A percentile compares a stretch with the other conserved stretches of the same genome.
Conservation (phyloP, 306 rosid species). For the Lathyrus tuberosus region DNA sequence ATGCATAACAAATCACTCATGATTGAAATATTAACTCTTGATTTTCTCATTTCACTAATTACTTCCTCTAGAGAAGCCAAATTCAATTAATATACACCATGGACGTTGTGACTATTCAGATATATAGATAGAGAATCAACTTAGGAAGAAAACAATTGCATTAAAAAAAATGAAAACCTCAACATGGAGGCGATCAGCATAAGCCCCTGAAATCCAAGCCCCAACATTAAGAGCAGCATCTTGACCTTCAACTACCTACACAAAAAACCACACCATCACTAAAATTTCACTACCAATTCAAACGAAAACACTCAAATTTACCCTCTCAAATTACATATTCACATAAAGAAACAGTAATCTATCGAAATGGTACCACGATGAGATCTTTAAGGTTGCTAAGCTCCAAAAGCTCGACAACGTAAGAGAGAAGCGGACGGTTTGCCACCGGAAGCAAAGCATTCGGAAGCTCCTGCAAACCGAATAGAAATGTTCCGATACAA, state of each 20-base stretch:
- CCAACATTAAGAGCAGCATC: constrained; percentile 72
- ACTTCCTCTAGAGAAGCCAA: background rate
- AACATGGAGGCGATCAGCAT: constrained; percentile 82
- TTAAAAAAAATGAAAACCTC: constrained; percentile 48
- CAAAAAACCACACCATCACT: background rate
- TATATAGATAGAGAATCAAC: background rate
- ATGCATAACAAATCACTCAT: background rate
- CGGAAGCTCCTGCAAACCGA: constrained; percentile 77
- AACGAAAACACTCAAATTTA: background rate
- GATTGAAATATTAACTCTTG: background rate
- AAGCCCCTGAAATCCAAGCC: constrained; percentile 83
- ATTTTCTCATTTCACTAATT: background rate
- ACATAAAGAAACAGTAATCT: background rate
- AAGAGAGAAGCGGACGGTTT: constrained; percentile 84
- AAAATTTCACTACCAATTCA: constrained; percentile 23
- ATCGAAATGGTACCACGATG: constrained; percentile 64
- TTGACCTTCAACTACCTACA: constrained; percentile 92
- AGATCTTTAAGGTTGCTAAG: constrained; percentile 86
- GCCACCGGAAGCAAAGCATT: constrained; percentile 94
- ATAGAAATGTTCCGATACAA: background rate
- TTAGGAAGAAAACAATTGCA: background rate
- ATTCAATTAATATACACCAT: background rate
- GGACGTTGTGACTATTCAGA: background rate
- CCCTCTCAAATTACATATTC: background rate
- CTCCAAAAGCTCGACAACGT: constrained; percentile 82